Conservation (phyloP, 139 green algal genomes). For the Haematococcus lacustris region DNA sequence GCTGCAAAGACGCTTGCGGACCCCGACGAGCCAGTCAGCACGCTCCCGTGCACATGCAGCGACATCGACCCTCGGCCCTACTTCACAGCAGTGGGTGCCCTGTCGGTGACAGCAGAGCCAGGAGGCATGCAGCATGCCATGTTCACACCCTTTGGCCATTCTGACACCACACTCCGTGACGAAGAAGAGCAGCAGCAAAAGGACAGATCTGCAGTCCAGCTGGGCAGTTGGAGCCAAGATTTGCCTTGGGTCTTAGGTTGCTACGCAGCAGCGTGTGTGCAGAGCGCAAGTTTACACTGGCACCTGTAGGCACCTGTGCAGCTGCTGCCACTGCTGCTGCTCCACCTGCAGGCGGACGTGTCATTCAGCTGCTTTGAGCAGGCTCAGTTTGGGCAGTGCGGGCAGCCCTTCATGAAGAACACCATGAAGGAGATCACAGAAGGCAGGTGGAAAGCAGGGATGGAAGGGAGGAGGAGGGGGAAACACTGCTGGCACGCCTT, state of each 20-base stretch:
- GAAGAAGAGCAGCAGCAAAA: too few species aligned
- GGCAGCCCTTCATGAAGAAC: slow-evolving; percentile 15
- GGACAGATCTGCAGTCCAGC: not conserved
- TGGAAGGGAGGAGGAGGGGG: not conserved
- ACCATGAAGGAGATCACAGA: slow-evolving; percentile 17
- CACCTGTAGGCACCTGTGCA: not conserved
- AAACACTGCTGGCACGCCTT: not conserved
- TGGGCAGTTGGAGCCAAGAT: too few species aligned
- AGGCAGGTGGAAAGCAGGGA: not conserved
- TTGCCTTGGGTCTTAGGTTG: not conserved
- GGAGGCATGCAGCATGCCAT: too few species aligned
- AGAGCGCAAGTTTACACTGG: not conserved
- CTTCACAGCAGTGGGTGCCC: slow-evolving; percentile 8
- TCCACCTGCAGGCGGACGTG: not conserved
- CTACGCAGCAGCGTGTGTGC: not conserved
- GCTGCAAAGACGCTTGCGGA: not conserved
- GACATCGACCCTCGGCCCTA: slow-evolving; percentile 13
- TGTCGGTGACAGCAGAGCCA: not conserved
- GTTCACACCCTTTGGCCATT: too few species aligned
- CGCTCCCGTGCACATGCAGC: slow-evolving; percentile 17
- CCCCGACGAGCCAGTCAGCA: not conserved
- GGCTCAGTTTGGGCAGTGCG: slow-evolving; percentile 7
- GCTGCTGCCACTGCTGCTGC: not conserved
- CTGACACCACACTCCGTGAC: too few species aligned
- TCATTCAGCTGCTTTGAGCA: slow-evolving; percentile 15